Base-by-base conservation (phyloP, 2,329 filamentous ascomycete genomes). In the Cladophialophora carrionii region DNA sequence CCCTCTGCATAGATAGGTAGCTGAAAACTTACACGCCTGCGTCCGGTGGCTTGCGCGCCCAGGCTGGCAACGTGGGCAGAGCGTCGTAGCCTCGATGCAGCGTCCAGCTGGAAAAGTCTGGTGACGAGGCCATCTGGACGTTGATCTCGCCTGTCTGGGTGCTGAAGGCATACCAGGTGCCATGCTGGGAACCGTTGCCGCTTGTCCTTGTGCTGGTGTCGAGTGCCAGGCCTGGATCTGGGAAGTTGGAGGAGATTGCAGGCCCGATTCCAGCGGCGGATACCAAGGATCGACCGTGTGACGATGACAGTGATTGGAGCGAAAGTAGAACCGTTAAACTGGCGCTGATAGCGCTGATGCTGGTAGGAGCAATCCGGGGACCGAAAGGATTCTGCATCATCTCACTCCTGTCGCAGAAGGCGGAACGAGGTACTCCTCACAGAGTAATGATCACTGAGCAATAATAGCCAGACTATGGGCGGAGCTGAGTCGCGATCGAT, bases 131-230 rank as follows among this genome's bases (percentile, higher is more conserved):
- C 2, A 83, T 77, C 65, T 85, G 85, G 12, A 87, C 78, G 67
- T 84, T 77, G 24, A 78, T 76, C 54, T 78, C 80, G 49, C 80
- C 80, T 57, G 76, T 77, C 51, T 76, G 78, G 1, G 83, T 86
- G 2, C 78, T 84, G 71, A 87, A 87, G 7, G 85, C 81, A 70
- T 86, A 84, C 79, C 82, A 87, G 26, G 32, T 59, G 3, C 74
- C 77, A 24, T 78, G 37, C 5, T n/a, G 14, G 37, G 37, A 43
- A 43, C 37, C 37, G 17, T 43, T 43, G 37, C 37, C 37, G 37
- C 37, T 43, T 14, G 37, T 80, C 62, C 57, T 46, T 52, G 12
- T 58, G 46, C 57, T 60, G 10, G 79, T 75, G 20, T 74, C 81
- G 66, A 81, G 73, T 52, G 86, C 72, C 37, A 87, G 77, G 20